Evolutionary conservation across 768 basidiomycete genomes (phyloP).

Genomic region (Kwoniella mangroviensis): DNA sequence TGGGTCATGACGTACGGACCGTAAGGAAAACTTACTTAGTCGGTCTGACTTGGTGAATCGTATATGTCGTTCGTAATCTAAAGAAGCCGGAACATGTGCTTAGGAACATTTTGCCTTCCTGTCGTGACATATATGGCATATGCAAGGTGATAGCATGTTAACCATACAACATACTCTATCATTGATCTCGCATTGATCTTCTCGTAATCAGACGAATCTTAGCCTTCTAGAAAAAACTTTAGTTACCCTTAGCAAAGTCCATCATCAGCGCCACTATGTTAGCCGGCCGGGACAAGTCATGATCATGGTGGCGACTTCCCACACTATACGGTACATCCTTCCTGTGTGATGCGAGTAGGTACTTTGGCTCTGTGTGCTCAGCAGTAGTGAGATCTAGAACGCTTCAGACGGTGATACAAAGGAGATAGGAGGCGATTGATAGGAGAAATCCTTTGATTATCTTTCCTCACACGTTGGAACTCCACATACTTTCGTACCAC

Average conservation of each 20-base stretch:
- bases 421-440: neutral
- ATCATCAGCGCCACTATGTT: too few relatives aligned
- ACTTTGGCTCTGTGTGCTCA: neutral
- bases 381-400: neutral
- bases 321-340: neutral
- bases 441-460: conserved; percentile 1
- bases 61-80: too few relatives aligned
- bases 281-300: neutral
- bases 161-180: too few relatives aligned
- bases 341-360: neutral
- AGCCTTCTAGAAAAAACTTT: neutral
- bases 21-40: too few relatives aligned
- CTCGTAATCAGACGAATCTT: neutral
- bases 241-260: too few relatives aligned
- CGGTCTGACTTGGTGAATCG: too few relatives aligned
- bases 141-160: too few relatives aligned
- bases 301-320: neutral
- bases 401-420: neutral
- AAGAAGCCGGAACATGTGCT: too few relatives aligned
- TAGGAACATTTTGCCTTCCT: neutral
- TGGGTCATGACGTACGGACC: neutral
- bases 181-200: neutral
- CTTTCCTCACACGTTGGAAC: neutral
- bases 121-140: neutral
- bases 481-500: neutral